Conservation (phyloP, 2,329 filamentous ascomycete genomes). For the Purpureocillium takamizusanense region DNA sequence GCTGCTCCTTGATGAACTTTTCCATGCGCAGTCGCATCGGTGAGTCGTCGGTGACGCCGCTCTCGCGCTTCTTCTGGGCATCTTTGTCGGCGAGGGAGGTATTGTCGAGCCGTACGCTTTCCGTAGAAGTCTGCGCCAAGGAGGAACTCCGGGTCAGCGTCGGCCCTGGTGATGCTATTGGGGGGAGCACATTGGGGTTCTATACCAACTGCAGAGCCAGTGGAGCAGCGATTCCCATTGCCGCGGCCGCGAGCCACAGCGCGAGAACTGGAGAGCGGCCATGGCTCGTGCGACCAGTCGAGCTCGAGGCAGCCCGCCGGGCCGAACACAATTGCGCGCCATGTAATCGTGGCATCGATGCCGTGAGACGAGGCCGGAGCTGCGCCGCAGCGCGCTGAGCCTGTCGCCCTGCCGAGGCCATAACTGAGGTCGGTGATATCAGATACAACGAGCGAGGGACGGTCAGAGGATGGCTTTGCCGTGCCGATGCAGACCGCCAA, state of each 20-base stretch:
- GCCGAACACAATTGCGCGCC: constrained; percentile 16
- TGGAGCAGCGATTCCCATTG: constrained; percentile 41
- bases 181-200: neutral
- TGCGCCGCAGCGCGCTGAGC: constrained; percentile 19
- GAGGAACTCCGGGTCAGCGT: constrained; percentile 8
- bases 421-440: constrained; percentile 3
- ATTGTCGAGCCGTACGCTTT: constrained; percentile 43
- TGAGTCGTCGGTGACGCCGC: constrained; percentile 58
- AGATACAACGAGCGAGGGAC: too few relatives aligned
- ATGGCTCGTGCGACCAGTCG: constrained; percentile 10
- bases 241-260: constrained; percentile 26
- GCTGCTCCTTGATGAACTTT: constrained; percentile 86
- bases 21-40: constrained; percentile 99
- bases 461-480: too few relatives aligned
- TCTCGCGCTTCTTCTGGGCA: constrained; percentile 67
- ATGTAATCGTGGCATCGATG: constrained; percentile 9
- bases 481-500: too few relatives aligned
- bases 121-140: constrained; percentile 27
- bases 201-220: constrained; percentile 52
- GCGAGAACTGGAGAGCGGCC: constrained; percentile 10
- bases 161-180: neutral
- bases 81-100: constrained; percentile 80
- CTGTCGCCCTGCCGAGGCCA: constrained; percentile 20
- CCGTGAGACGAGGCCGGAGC: constrained; percentile 13
- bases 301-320: constrained; percentile 16